phyloP scores from a whole-genome alignment of 2,329 filamentous ascomycete genomes.

The Corynespora cassiicola region DNA sequence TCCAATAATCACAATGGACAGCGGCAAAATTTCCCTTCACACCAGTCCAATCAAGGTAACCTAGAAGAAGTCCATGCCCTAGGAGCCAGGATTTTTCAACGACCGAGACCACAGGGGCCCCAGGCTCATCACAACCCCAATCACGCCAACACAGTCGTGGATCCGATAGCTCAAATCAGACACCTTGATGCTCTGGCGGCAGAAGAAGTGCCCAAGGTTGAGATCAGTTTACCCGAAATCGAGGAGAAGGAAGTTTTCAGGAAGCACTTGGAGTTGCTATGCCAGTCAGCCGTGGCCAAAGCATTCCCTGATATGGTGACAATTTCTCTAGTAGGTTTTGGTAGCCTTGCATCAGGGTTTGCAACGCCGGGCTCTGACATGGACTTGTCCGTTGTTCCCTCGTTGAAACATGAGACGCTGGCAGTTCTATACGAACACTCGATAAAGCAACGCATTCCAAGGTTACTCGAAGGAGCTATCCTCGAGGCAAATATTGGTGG shows the following conservation, averaged over 20 bases:
- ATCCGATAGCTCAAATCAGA: conserved; percentile 42
- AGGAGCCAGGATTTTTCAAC: too few species aligned
- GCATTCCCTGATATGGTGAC: conserved; percentile 52
- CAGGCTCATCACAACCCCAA: background rate
- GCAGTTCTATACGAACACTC: conserved; percentile 31
- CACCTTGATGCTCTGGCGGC: conserved; percentile 52
- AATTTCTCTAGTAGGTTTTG: conserved; percentile 78
- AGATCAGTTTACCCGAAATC: conserved; percentile 70
- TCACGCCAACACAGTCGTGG: conserved; percentile 22
- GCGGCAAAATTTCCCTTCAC: too few species aligned
- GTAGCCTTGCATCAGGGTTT: conserved; percentile 83
- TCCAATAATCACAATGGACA: too few species aligned
- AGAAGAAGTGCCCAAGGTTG: conserved; percentile 62
- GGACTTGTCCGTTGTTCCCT: conserved; percentile 81
- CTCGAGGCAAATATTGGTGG: conserved; percentile 77
- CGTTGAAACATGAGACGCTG: conserved; percentile 44
- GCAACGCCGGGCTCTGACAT: conserved; percentile 89
- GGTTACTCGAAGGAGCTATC: conserved; percentile 76
- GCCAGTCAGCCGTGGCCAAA: conserved; percentile 63
- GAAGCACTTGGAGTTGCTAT: conserved; percentile 67
- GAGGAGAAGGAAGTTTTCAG: conserved; percentile 76
- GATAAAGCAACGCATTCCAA: conserved; percentile 69
- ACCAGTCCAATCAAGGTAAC: too few species aligned
- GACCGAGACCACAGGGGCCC: background rate
- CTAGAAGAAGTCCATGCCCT: too few species aligned